Evolutionary conservation across 23 red algal genomes (phyloP), one percentile per base, ranked within the genome.

Genomic region (Cyanidioschyzon merolae): DNA sequence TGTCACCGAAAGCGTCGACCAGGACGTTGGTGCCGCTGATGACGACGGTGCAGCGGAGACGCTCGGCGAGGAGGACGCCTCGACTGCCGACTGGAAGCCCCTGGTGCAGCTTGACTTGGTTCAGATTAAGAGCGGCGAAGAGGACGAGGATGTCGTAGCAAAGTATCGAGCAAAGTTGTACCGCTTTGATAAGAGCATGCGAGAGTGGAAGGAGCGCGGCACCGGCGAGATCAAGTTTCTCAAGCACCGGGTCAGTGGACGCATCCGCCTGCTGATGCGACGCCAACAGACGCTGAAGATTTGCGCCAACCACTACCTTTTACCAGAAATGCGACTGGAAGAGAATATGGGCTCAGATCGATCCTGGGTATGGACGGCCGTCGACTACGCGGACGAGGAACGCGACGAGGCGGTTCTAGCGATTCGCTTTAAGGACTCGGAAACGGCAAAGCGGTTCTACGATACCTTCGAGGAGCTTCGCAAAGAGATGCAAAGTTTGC

Each of bases 361-460:
- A 35, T 96, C 92, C 34, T 96, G 92, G 92, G 88, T 96, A 58
- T 90, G 87, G 92, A 83, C 83, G 27, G 92, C 84, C 16, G 79
- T 96, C 24, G 92, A 96, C 57, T 96, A 96, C 45, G 92, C 92
- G n/a, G 92, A 96, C 75, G 92, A 84, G 50, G 92, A 90, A 58
- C 67, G 76, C 26, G 92, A 96, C 75, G 84, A 91, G 40, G 79
- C 82, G 29, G 68, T 89, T 29, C 75, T 96, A 7, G 92, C 92
- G 38, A 88, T 96, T 41, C 92, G 92, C 37, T 96, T 96, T 77
- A 68, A 79, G 34, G 84, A 96, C 81, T 85, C 85, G 27, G 86
- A 87, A 27, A 83, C 84, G 58, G 92, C 92, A 2, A 79, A 67
- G 30, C 78, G 75, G 45, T 96, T 96, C 68, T 83, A 87, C 79